Evolutionary conservation across 352 stramenopile species (phyloP), one percentile per base, ranked within the genome.

Genomic region (Phytophthora pisi): DNA sequence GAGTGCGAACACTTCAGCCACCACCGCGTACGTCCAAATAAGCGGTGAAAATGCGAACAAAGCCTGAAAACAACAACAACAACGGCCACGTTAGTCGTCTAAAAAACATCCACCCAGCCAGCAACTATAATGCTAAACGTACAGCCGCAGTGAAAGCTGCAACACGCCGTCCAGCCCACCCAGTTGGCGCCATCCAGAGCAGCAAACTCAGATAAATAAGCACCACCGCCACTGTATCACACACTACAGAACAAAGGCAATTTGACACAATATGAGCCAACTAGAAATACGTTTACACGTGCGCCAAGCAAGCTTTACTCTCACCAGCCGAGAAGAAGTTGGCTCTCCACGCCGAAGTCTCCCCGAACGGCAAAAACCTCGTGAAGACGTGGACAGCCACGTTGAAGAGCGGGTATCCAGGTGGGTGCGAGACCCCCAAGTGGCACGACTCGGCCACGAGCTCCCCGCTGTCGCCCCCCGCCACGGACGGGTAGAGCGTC

Each of bases 1-100:
- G n/a, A 99, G 79, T 5, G 96, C 89, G 73, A 99, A 99, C 11
- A 99, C 97, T 81, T 99, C 97, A 36, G 96, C 90, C 7, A 92
- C 90, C 34, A 96, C 86, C 1, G 92, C 91, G 72, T 99, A 99
- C 55, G 95, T 95, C 97, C 97, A 99, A 9, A 97, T 87, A 18
- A 99, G 74, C 23, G 95, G 93, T 9, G 90, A 98, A 59, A 98
- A 98, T n/a, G 91, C 84, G 65, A 95, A 98, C 3, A 97, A 58
- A 16, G 82, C 79, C 78, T 86, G 78, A 64, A n/a, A 38, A 36
- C 0, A 57, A 28, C 7, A 57, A 28, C 7, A 40, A 3, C 13
- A 9, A 40, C 20, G 34, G 11, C 10, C 34, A 40, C 3, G 13
- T 40, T 40, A 40, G 34, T 2, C 6, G 55, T 8, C n/a, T 49